Base-by-base conservation (phyloP, 163 green algal species). In the Scenedesmus sp. region DNA sequence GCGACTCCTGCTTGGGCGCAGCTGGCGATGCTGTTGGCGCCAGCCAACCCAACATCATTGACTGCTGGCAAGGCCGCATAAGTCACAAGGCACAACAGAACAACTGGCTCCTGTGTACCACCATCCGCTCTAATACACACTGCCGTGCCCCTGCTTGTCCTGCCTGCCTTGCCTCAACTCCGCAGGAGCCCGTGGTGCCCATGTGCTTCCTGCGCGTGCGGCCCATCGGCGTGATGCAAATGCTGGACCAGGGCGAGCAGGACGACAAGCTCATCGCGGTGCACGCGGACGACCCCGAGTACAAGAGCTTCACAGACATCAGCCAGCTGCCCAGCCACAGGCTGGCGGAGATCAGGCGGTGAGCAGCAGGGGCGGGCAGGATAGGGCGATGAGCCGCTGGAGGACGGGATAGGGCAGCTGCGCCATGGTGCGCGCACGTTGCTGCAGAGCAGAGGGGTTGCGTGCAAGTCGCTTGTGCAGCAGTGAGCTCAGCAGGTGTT, bases 191-290 rank as follows among this genome's bases (percentile, higher is more conserved):
- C 9, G 97, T 98, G 18, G 96, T 97, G 66, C 97, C 97, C 59
- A 98, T 99, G 95, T 98, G 96, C 92, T 99, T 99, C 93, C 90
- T 99, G 94, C 95, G 97, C 13, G 96, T 94, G 67, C 97, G 97
- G 84, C 97, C 98, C 66, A 99, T 99, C 77, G 98, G 98, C 52
- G 97, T 99, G 20, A 99, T 99, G 98, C 95, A 96, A 66, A 99
- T 99, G 98, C 95, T 99, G 55, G 98, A 99, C 94, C 95, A 98
- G 93, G 95, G 93, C 6, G 95, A 95, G 88, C 88, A 94, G 84
- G 92, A 95, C 82, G 91, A 96, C 82, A 97, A 97, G 93, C 73
- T 96, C 84, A 99, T 99, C 91, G 97, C 96, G 46, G 97, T 99
- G 88, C 98, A 98, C 91, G 96, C 96, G 4, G 98, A 99, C 93